Evolutionary conservation across 2,329 filamentous ascomycete genomes (phyloP).

Genomic region (Penicillium frequentans): DNA sequence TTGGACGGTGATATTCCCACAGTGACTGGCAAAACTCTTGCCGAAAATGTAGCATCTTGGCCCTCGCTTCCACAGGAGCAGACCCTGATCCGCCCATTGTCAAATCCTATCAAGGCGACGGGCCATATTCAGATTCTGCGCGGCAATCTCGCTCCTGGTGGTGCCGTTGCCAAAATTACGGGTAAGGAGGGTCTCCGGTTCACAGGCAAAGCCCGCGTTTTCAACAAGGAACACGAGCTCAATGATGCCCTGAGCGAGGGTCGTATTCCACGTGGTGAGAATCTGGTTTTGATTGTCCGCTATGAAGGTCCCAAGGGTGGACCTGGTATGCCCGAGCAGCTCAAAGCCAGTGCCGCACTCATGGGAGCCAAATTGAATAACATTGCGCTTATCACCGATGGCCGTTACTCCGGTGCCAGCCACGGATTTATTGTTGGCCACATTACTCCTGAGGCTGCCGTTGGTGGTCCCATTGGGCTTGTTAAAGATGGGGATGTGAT

Average conservation of each 20-base stretch:
- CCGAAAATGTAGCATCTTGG: slow-evolving; percentile 75
- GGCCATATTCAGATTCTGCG: slow-evolving; percentile 87
- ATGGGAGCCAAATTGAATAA: slow-evolving; percentile 90
- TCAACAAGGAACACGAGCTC: slow-evolving; percentile 80
- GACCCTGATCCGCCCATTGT: slow-evolving; percentile 75
- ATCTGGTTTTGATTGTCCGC: slow-evolving; percentile 84
- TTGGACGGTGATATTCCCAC: slow-evolving; percentile 78
- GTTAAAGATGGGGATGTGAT: slow-evolving; percentile 78
- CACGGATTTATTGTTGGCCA: slow-evolving; percentile 95
- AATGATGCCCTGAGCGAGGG: slow-evolving; percentile 72
- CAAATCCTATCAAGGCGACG: slow-evolving; percentile 79
- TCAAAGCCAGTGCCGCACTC: slow-evolving; percentile 83
- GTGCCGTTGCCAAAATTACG: slow-evolving; percentile 93
- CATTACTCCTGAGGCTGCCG: slow-evolving; percentile 85
- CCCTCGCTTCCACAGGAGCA: slow-evolving; percentile 77
- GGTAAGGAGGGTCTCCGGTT: slow-evolving; percentile 89
- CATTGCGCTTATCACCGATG: slow-evolving; percentile 88
- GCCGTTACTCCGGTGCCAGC: slow-evolving; percentile 80
- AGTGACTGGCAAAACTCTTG: slow-evolving; percentile 80
- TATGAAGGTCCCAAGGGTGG: slow-evolving; percentile 94
- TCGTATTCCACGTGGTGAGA: slow-evolving; percentile 71
- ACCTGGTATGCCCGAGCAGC: slow-evolving; percentile 93
- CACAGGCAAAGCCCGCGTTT: slow-evolving; percentile 76
- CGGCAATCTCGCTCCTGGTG: slow-evolving; percentile 84
- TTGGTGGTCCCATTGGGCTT: slow-evolving; percentile 83